phyloP scores from a whole-genome alignment of 352 stramenopile genomes.

The Phytophthora kernoviae region DNA sequence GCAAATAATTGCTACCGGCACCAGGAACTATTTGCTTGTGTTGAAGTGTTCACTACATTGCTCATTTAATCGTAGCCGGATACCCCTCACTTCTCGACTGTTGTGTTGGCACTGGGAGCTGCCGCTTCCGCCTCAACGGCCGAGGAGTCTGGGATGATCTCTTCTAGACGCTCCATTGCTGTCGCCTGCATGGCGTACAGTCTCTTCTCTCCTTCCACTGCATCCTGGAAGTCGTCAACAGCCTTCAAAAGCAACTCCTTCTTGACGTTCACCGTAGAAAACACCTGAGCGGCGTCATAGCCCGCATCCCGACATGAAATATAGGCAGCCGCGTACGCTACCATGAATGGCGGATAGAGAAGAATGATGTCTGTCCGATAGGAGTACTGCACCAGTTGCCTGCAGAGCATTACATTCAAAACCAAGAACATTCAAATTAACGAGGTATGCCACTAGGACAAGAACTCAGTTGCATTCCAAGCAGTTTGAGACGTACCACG shows the following conservation, averaged over 20 bases:
- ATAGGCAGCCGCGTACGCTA: conserved; percentile 83
- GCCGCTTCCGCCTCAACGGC: conserved; percentile 36
- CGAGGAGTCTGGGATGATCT: conserved; percentile 72
- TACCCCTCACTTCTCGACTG: conserved; percentile 39
- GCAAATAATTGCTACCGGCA: too few relatives aligned
- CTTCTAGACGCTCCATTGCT: conserved; percentile 80
- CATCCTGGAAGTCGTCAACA: conserved; percentile 73
- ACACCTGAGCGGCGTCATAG: conserved; percentile 81
- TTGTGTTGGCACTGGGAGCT: conserved; percentile 3
- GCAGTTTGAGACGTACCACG: conserved; percentile 49
- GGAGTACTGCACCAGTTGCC: conserved; percentile 89
- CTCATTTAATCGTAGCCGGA: neutral
- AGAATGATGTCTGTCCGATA: conserved; percentile 89
- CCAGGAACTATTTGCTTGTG: too few relatives aligned
- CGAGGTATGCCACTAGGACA: too few relatives aligned
- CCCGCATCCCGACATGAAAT: conserved; percentile 79
- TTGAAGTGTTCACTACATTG: neutral
- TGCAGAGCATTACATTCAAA: conserved; percentile 22
- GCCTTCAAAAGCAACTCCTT: conserved; percentile 82
- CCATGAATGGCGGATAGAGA: conserved; percentile 86
- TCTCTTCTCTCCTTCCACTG: conserved; percentile 78
- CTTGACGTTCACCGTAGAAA: conserved; percentile 83
- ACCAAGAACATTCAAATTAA: neutral
- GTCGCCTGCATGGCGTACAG: conserved; percentile 63
- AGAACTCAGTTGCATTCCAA: neutral